These are phyloP conservation scores for Cyamopsis tetragonoloba DNA, from an alignment of 306 rosid species.

Conservation along the genomic window DNA sequence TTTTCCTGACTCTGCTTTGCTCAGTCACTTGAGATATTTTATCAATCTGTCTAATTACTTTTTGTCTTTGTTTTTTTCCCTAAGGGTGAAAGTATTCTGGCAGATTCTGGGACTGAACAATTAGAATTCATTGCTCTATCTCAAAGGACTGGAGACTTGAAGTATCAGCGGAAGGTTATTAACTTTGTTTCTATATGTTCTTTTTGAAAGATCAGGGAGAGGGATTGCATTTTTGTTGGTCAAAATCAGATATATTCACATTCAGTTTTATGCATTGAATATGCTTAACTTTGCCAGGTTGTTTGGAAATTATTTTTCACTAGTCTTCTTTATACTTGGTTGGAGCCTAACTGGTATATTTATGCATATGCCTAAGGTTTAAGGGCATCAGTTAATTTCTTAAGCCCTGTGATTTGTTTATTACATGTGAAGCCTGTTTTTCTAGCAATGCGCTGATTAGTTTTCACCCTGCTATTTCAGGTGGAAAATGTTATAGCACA, in stretches of 20 bases:
- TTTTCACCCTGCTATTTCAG: constrained; percentile 46
- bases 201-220: neutral
- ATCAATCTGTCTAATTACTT: constrained; percentile 26
- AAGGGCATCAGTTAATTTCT: neutral
- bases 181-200: neutral
- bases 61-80: constrained; percentile 33
- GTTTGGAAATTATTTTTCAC: neutral
- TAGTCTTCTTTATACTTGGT: neutral
- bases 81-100: constrained; percentile 88
- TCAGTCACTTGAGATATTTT: neutral
- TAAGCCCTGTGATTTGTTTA: constrained; percentile 9
- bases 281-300: neutral
- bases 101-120: constrained; percentile 98
- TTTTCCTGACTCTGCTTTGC: neutral
- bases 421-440: constrained; percentile 3
- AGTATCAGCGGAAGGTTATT: constrained; percentile 86
- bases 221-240: neutral
- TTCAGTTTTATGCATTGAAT: no score
- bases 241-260: neutral
- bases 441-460: constrained; percentile 32
- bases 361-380: neutral
- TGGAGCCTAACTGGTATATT: neutral
- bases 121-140: constrained; percentile 95
- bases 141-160: constrained; percentile 92
- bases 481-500: constrained; percentile 73